phyloP scores from a whole-genome alignment of 2,329 filamentous ascomycete genomes.

The Colletotrichum limetticola region DNA sequence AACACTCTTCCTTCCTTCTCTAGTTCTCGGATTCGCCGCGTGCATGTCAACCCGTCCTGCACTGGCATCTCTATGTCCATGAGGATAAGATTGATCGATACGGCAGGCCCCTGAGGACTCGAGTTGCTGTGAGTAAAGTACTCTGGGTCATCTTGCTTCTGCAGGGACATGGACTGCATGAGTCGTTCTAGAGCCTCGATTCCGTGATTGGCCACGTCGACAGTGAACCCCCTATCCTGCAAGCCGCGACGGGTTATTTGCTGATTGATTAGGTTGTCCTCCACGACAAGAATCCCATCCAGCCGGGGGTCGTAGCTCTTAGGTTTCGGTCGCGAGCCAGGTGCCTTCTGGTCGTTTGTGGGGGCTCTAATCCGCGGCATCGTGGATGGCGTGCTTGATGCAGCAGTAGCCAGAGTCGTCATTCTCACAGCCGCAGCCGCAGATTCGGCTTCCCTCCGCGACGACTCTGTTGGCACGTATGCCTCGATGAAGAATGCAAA shows the following conservation, averaged over 20 bases:
- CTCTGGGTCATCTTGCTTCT: constrained; percentile 14
- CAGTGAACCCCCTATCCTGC: constrained; percentile 58
- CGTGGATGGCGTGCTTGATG: constrained; percentile 18
- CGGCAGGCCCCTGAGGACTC: not conserved
- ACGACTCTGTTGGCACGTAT: constrained; percentile 51
- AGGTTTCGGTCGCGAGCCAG: constrained; percentile 21
- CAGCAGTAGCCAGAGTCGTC: not conserved
- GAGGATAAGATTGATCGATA: constrained; percentile 69
- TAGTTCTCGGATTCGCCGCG: constrained; percentile 70
- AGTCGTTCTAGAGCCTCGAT: constrained; percentile 64
- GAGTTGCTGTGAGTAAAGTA: constrained; percentile 11
- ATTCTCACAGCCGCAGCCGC: constrained; percentile 42
- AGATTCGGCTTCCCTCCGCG: constrained; percentile 53
- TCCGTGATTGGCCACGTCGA: constrained; percentile 67
- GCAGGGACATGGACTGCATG: constrained; percentile 41
- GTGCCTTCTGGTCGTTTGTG: constrained; percentile 21
- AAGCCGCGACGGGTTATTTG: constrained; percentile 64
- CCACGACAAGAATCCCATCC: constrained; percentile 63
- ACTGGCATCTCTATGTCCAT: constrained; percentile 85
- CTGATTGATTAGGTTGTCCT: constrained; percentile 72
- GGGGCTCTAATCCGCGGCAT: not conserved
- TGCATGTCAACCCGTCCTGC: constrained; percentile 76
- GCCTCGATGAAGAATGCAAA: constrained; percentile 81
- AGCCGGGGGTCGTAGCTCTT: constrained; percentile 40
- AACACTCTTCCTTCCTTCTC: constrained; percentile 64